Base-by-base conservation (phyloP, 257 asterid genomes). In the Voacanga thouarsii region DNA sequence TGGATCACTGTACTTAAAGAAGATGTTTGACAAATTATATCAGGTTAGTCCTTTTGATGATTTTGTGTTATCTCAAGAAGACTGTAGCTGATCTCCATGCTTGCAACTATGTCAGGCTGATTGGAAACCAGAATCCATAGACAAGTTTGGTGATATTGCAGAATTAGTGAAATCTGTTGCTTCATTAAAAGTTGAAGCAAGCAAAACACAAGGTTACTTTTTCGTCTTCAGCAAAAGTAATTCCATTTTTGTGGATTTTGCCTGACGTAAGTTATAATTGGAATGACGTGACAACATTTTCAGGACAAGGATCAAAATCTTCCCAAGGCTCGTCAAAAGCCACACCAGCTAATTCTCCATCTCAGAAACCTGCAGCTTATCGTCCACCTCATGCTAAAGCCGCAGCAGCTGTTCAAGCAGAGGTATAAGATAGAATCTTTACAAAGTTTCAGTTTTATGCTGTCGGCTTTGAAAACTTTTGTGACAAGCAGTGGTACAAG, bases 351-450 rank as follows among this genome's bases (percentile, higher is more conserved):
- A 92, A 82, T 59, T 81, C 88, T 75, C 56, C 92, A 43, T 80
- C 88, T 26, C 96, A 88, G 79, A 95, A 95, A 80, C 97, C 97
- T 55, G 89, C 98, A 84, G 98, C 99, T 75, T 95, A 95, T 87
- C 91, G 97, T 49, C 98, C 99, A 12, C 98, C 98, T 76, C 98
- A 92, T 79, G 97, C 97, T 75, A 95, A 95, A 85, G 94, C 95
- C 66, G 96, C 96, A 23, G 99, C 90, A 76, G 85, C 92, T 37
- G 87, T 88, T 84, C 97, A 93, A 84, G 96, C 97, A 23, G 96
- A 93, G 99, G 98, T 95, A 92, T 61, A 23, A 55, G 5, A 37
- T 56, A 74, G 33, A 49, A 65, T 37, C 75, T 65, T 50, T 14
- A 26, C 10, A 11, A 53, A 21, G 26, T 41, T 68, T 68, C 37